These are phyloP conservation scores for Angophora floribunda DNA, from an alignment of 345 rosid species.

Conservation along the genomic window DNA sequence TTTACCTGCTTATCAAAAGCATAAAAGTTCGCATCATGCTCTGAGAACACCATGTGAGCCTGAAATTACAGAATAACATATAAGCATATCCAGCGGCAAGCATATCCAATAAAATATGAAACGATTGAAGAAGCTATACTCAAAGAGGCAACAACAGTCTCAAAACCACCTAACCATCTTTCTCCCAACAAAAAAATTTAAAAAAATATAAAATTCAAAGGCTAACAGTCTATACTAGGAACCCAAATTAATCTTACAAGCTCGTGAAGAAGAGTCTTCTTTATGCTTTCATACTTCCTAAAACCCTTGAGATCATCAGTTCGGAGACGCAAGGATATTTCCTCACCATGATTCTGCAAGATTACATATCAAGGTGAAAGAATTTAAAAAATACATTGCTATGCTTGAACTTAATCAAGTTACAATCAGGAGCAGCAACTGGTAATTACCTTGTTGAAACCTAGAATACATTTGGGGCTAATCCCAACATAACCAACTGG, in stretches of 20 bases:
- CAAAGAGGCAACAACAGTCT: not conserved
- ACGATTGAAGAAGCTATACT: not conserved
- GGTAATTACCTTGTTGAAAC: conserved; percentile 68
- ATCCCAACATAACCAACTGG: conserved; percentile 98
- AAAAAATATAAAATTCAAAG: not conserved
- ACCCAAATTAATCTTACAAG: conserved; percentile 39
- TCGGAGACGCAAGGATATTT: conserved; percentile 90
- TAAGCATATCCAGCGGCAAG: not conserved
- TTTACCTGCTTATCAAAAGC: conserved; percentile 82
- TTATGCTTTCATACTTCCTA: conserved; percentile 88
- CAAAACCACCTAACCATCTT: not conserved
- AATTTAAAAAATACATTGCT: not conserved
- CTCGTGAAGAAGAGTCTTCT: conserved; percentile 89
- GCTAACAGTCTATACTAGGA: not conserved
- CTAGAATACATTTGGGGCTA: conserved; percentile 79
- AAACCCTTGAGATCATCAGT: conserved; percentile 97
- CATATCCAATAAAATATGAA: not conserved
- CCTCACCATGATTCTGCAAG: conserved; percentile 83
- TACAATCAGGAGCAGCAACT: not conserved
- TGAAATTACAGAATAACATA: conserved; percentile 18
- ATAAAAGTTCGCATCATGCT: conserved; percentile 80
- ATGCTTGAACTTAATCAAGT: not conserved
- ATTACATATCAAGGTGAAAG: not conserved
- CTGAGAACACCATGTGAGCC: conserved; percentile 95
- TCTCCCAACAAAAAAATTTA: not conserved